Percentiles rank a stretch among this genome's conserved stretches.
Conservation (phyloP, 1,139 yeast species). For the Yueomyces sp. region DNA sequence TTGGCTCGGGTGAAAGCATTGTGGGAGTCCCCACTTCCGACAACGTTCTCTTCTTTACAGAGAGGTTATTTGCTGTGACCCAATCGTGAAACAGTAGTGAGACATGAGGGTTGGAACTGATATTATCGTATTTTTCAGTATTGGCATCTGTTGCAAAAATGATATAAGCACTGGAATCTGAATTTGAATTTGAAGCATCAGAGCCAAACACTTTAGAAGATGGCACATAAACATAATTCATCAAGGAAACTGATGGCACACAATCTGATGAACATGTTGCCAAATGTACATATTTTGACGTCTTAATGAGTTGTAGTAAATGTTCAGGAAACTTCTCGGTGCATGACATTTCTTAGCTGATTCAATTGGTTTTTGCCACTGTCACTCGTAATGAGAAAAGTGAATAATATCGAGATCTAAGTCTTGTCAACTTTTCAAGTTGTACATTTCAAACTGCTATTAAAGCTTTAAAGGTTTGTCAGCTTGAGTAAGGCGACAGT, state of each 20-base stretch:
- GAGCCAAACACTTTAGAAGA: constrained; percentile 24
- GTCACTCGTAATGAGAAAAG: neutral
- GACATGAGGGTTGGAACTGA: constrained; percentile 56
- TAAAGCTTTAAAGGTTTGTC: too few species aligned
- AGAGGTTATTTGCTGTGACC: constrained; percentile 44
- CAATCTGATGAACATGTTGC: constrained; percentile 57
- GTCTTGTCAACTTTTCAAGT: too few species aligned
- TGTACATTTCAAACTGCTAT: too few species aligned
- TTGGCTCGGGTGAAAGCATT: neutral
- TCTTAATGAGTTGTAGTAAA: constrained; percentile 40
- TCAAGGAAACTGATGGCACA: constrained; percentile 72
- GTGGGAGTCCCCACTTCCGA: constrained; percentile 14
- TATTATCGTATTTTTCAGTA: constrained; percentile 62
- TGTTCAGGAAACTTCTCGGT: constrained; percentile 39
- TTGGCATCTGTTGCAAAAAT: constrained; percentile 57
- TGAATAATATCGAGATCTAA: neutral
- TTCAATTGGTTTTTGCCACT: neutral
- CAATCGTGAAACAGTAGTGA: constrained; percentile 80
- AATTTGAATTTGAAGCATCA: constrained; percentile 6
- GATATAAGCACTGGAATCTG: constrained; percentile 29
- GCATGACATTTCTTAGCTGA: constrained; percentile 10
- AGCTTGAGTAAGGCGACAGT: too few species aligned
- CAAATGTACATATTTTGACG: constrained; percentile 62
- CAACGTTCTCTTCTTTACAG: constrained; percentile 16
- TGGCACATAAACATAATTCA: constrained; percentile 67